Evolutionary conservation across 1,139 yeast species (phyloP).

Genomic region (Scheffersomyces cryptocercus): DNA sequence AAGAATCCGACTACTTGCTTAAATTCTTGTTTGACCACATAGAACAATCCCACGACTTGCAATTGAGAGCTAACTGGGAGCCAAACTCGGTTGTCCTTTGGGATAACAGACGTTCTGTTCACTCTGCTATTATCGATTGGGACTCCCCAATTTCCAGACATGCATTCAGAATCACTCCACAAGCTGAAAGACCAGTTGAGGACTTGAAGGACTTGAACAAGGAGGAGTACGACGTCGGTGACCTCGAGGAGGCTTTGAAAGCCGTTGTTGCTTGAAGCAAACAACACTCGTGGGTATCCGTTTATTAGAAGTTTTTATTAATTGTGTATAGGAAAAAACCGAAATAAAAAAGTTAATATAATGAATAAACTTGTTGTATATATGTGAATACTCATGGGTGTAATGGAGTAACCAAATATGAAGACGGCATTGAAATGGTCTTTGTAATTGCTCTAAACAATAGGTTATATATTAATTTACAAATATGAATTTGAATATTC

Average conservation of each 20-base stretch:
- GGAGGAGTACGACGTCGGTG: slow-evolving; percentile 41
- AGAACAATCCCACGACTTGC: slow-evolving; percentile 52
- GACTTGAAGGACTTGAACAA: slow-evolving; percentile 34
- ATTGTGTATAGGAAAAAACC: no score
- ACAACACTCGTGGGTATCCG: neutral
- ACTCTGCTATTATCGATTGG: slow-evolving; percentile 46
- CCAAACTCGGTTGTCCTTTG: slow-evolving; percentile 56
- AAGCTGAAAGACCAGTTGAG: slow-evolving; percentile 48
- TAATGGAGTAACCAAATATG: no score
- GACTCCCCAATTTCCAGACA: slow-evolving; percentile 44
- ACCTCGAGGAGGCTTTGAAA: slow-evolving; percentile 37
- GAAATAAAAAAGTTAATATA: no score
- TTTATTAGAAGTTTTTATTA: no score
- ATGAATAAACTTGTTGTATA: no score
- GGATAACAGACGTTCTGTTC: slow-evolving; percentile 47
- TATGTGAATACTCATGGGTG: no score
- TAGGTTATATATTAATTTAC: no score
- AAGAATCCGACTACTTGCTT: slow-evolving; percentile 54
- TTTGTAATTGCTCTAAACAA: no score
- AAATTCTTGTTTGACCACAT: slow-evolving; percentile 51
- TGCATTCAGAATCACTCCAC: slow-evolving; percentile 47
- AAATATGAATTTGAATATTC: no score
- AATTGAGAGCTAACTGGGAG: slow-evolving; percentile 60
- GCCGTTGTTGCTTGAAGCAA: slow-evolving; percentile 7
- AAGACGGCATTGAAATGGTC: no score